A percentile compares a stretch with the other conserved stretches of the same genome.
Evolutionary conservation across 2,329 filamentous ascomycete species (phyloP).

Genomic region (Kalaharituber pfeilii): DNA sequence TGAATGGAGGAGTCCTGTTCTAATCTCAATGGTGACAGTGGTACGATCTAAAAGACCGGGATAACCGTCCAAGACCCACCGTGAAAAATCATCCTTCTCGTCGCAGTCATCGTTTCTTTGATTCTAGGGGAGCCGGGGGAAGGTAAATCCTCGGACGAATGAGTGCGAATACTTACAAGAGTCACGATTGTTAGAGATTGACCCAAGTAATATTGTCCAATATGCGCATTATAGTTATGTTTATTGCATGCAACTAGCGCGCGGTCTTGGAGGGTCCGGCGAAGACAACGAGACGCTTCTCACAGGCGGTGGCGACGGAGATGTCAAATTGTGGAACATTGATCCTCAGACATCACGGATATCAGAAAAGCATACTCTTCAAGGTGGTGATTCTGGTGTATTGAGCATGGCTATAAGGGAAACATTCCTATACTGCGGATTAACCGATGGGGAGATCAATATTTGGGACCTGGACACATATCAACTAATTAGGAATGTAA

Average conservation of each 20-base stretch:
- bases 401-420: constrained; percentile 74
- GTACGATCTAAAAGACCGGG: constrained; percentile 55
- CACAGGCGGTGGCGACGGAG: constrained; percentile 82
- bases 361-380: constrained; percentile 29
- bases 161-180: constrained; percentile 40
- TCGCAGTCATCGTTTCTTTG: constrained; percentile 77
- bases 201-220: constrained; percentile 59
- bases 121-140: constrained; percentile 75
- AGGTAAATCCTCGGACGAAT: constrained; percentile 55
- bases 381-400: constrained; percentile 45
- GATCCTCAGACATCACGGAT: constrained; percentile 14
- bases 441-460: constrained; percentile 73
- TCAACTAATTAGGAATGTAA: constrained; percentile 75
- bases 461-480: constrained; percentile 94
- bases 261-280: constrained; percentile 37
- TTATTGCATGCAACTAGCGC: constrained; percentile 82
- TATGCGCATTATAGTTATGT: constrained; percentile 94
- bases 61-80: constrained; percentile 41
- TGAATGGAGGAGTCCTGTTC: neutral
- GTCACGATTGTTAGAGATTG: constrained; percentile 59
- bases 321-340: constrained; percentile 74
- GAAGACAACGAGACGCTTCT: constrained; percentile 65
- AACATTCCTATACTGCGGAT: constrained; percentile 81
- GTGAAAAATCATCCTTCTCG: constrained; percentile 55
- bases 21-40: constrained; percentile 35